Evolutionary conservation across 106 monocot species (phyloP).

Genomic region (Dendrobium catenatum): DNA sequence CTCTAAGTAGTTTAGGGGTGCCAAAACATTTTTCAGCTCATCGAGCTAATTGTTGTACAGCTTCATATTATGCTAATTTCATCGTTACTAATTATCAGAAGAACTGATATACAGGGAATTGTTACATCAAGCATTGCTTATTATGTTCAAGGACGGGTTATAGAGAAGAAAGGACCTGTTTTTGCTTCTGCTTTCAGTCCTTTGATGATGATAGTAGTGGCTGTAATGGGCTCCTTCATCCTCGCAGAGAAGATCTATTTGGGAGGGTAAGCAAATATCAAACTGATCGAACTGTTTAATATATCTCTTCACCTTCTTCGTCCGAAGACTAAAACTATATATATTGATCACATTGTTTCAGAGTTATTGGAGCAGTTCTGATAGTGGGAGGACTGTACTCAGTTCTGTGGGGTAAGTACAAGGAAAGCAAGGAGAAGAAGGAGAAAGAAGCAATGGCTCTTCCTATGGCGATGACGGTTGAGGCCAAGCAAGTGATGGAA

Average conservation of each 20-base stretch:
- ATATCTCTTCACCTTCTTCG: neutral
- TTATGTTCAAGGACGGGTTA: slow-evolving; percentile 71
- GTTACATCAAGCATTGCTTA: slow-evolving; percentile 64
- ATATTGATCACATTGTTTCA: slow-evolving; percentile 21
- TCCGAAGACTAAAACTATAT: neutral
- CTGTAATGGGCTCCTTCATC: slow-evolving; percentile 81
- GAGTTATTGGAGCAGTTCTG: slow-evolving; percentile 56
- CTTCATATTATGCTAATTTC: neutral
- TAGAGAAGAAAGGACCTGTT: slow-evolving; percentile 71
- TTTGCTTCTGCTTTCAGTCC: slow-evolving; percentile 91
- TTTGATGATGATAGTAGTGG: slow-evolving; percentile 86
- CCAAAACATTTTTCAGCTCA: no score
- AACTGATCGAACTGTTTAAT: neutral
- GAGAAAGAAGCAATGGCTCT: slow-evolving; percentile 37
- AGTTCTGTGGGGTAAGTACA: slow-evolving; percentile 92
- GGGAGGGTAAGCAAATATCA: slow-evolving; percentile 45
- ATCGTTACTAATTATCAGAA: neutral
- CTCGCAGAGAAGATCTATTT: slow-evolving; percentile 68
- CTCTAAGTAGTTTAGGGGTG: no score
- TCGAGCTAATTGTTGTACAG: neutral
- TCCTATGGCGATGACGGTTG: slow-evolving; percentile 18
- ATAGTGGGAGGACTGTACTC: slow-evolving; percentile 88
- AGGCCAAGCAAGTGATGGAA: neutral
- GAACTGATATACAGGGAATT: slow-evolving; percentile 36
- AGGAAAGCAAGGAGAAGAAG: slow-evolving; percentile 69